Base-by-base conservation (phyloP, 1,139 yeast species). In the Meyerozyma carpophila region DNA sequence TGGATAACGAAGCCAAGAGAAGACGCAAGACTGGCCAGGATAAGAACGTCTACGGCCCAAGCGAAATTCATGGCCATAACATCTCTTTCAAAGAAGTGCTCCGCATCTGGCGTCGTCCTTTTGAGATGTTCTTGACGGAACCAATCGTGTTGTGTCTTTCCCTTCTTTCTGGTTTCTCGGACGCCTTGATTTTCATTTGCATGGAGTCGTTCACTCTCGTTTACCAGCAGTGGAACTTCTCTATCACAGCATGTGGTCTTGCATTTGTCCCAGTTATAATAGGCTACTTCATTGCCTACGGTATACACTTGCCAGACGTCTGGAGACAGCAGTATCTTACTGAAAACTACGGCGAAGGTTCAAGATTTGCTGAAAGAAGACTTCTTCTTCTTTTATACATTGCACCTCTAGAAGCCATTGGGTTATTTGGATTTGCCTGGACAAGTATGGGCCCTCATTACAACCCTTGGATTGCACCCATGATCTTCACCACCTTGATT, bases 381-480 rank as follows among this genome's bases (percentile, higher is more conserved):
- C 47, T 61, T 37, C 51, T 59, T 18, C 49, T 60, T 10, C 53
- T 61, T 31, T 52, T 61, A 16, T 58, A 53, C 44, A 31, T 31
- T 31, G 69, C 63, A 7, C 68, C 68, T 4, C 55, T 65, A 36
- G 65, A 62, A 47, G 56, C 70, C n/a, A 58, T 65, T 42, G 71
- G 71, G 7, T 51, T 66, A 40, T 61, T 66, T 44, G 70, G 70
- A 5, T 66, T 66, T 53, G 69, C 70, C 3, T 66, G 70, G 70
- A 61, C 70, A 5, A 56, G 64, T 8, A 56, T 60, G 58, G 71
- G 70, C 2, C 71, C 71, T 1, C 5, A 13, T 13, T 13, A 31
- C 34, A 31, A 31, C 10, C 67, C 58, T 5, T 66, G 70, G 70
- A 64, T 66, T 36, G 70, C 64, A 2, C 68, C 70, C n/a, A 55